Percentiles rank a stretch among this genome's conserved stretches.
phyloP scores from a whole-genome alignment of 140 eudicot genomes.

The Senecio squalidus region DNA sequence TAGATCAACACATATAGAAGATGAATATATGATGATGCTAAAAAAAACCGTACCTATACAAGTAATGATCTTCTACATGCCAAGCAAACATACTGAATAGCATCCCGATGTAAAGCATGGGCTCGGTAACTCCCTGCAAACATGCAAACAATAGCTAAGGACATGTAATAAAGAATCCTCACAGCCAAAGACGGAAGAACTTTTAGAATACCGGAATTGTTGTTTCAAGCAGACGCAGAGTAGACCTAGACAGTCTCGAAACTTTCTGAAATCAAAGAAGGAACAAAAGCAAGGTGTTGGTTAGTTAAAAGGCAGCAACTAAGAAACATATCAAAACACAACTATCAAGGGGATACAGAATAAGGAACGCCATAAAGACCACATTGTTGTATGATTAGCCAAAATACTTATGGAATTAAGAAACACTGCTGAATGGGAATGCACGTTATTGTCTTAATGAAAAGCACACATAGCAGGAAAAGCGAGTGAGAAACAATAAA shows the following conservation, averaged over 20 bases:
- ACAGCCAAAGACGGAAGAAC: background rate
- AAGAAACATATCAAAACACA: background rate
- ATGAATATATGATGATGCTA: background rate
- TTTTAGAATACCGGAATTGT: constrained; percentile 64
- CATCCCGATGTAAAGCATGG: constrained; percentile 99
- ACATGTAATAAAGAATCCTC: background rate
- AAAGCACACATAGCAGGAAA: background rate
- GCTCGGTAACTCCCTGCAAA: constrained; percentile 94
- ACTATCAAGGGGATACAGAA: background rate
- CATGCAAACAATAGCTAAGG: constrained; percentile 11
- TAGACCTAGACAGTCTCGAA: constrained; percentile 71
- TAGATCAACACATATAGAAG: background rate
- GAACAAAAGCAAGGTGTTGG: background rate
- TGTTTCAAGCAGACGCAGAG: constrained; percentile 78
- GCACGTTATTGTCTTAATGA: too few relatives aligned
- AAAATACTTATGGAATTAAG: too few relatives aligned
- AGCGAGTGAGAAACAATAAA: background rate
- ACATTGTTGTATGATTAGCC: background rate
- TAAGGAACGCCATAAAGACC: background rate
- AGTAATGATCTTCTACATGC: constrained; percentile 99
- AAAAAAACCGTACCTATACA: constrained; percentile 67
- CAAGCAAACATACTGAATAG: constrained; percentile 98
- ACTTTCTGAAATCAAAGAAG: constrained; percentile 60
- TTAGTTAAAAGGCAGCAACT: constrained; percentile 3
- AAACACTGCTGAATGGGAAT: too few relatives aligned